Conservation (phyloP, 306 rosid species). For the Fagus sylvatica region DNA sequence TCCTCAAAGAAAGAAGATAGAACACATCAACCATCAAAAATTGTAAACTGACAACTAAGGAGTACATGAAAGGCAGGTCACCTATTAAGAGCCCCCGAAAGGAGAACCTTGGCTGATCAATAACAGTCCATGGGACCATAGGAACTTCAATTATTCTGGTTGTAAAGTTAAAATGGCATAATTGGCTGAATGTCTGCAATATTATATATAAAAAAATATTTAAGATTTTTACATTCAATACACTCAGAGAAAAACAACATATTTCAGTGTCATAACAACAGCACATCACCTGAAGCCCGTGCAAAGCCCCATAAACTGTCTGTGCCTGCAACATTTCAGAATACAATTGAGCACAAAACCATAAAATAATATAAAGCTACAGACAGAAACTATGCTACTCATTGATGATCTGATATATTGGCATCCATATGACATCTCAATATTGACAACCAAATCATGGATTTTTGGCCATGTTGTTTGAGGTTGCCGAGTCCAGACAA, state of each 20-base stretch:
- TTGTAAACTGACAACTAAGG: too few relatives aligned
- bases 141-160: conserved; percentile 28
- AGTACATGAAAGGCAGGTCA: conserved; percentile 14
- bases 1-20: not conserved
- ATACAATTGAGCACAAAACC: not conserved
- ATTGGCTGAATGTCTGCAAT: conserved; percentile 46
- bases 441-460: not conserved
- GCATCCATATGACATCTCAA: not conserved
- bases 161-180: conserved; percentile 36
- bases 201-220: not conserved
- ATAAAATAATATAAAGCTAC: not conserved
- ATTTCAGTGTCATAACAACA: not conserved
- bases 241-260: not conserved
- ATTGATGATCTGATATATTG: not conserved
- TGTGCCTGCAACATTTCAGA: conserved; percentile 35
- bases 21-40: not conserved
- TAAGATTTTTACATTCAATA: not conserved
- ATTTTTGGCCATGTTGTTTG: not conserved
- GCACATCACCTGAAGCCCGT: conserved; percentile 38
- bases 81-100: conserved; percentile 51
- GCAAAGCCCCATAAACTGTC: conserved; percentile 45
- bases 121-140: conserved; percentile 40
- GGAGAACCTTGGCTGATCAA: conserved; percentile 45
- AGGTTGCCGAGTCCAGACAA: not conserved
- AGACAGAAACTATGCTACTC: too few relatives aligned